Conservation (phyloP, 176 grass and related monocot genomes). For the Elymus sibiricus region DNA sequence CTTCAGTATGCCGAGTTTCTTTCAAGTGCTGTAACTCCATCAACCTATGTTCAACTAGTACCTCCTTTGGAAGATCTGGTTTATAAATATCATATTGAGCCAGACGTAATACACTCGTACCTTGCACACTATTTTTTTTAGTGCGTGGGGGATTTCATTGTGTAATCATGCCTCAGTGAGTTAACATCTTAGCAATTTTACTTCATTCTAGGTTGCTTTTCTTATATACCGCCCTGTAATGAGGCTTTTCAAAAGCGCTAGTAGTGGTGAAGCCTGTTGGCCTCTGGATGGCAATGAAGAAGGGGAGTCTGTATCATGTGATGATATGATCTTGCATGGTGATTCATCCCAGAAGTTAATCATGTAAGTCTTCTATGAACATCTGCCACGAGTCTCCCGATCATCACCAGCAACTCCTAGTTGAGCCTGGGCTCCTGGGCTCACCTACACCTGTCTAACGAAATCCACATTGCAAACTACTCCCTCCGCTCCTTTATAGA, state of each 20-base stretch:
- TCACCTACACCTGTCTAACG: not conserved
- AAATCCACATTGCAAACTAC: not conserved
- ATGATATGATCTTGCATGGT: slow-evolving; percentile 74
- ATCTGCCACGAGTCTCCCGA: not conserved
- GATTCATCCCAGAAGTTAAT: slow-evolving; percentile 53
- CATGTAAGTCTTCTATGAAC: slow-evolving; percentile 56
- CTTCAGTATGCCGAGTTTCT: slow-evolving; percentile 99
- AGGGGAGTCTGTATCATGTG: slow-evolving; percentile 54
- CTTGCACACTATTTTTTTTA: not conserved
- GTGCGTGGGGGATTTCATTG: not conserved
- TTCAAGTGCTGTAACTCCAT: slow-evolving; percentile 71
- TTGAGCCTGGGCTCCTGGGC: not conserved
- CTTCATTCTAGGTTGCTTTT: slow-evolving; percentile 87
- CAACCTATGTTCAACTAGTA: slow-evolving; percentile 72
- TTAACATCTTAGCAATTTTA: slow-evolving; percentile 20
- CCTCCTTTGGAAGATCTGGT: slow-evolving; percentile 83
- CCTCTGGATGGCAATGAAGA: slow-evolving; percentile 79
- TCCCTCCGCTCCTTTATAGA: too few species aligned
- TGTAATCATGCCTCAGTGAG: slow-evolving; percentile 2
- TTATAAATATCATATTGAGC: slow-evolving; percentile 92
- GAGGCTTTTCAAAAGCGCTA: slow-evolving; percentile 81
- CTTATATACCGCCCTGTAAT: slow-evolving; percentile 98
- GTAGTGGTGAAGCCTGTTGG: slow-evolving; percentile 69
- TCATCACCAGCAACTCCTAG: not conserved
- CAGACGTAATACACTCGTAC: slow-evolving; percentile 63